Percentiles rank a stretch among this genome's conserved stretches.
phyloP scores from a whole-genome alignment of 1,284 basidiomycete genomes.

The Flammula alnicola region DNA sequence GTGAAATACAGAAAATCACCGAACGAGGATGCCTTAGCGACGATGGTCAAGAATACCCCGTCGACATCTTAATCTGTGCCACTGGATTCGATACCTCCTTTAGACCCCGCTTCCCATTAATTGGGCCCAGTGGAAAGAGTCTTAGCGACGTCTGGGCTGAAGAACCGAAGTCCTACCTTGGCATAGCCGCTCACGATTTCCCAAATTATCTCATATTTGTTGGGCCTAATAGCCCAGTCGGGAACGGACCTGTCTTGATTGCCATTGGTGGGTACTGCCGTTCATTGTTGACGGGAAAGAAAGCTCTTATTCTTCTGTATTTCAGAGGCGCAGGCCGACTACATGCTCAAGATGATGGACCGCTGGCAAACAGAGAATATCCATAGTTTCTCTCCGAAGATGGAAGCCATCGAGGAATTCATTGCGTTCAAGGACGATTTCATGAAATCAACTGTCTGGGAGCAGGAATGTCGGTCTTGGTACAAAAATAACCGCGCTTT shows the following conservation, averaged over 20 bases:
- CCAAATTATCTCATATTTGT: constrained; percentile 37
- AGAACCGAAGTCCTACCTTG: constrained; percentile 35
- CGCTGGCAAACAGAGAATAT: constrained; percentile 15
- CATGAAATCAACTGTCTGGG: constrained; percentile 12
- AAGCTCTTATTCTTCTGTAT: constrained; percentile 11
- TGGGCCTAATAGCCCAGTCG: constrained; percentile 39
- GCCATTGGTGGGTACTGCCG: constrained; percentile 25
- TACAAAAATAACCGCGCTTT: constrained; percentile 15
- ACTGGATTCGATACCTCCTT: constrained; percentile 40
- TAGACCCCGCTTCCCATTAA: constrained; percentile 35
- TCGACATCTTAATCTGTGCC: constrained; percentile 39
- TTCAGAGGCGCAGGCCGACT: constrained; percentile 13
- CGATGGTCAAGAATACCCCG: constrained; percentile 33
- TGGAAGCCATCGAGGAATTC: constrained; percentile 10
- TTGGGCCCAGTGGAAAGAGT: constrained; percentile 27
- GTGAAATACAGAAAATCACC: constrained; percentile 32
- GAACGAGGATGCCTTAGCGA: constrained; percentile 31
- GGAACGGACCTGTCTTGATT: constrained; percentile 35
- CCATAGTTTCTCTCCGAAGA: constrained; percentile 11
- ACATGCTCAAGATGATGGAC: constrained; percentile 10
- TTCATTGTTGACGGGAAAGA: constrained; percentile 8
- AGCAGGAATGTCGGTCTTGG: constrained; percentile 7
- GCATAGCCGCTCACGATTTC: constrained; percentile 32
- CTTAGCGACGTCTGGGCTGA: constrained; percentile 35
- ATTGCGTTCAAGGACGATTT: constrained; percentile 11